A percentile compares a stretch with the other conserved stretches of the same genome.
phyloP scores from a whole-genome alignment of 352 stramenopile genomes.

The Aphanomyces cochlioides region DNA sequence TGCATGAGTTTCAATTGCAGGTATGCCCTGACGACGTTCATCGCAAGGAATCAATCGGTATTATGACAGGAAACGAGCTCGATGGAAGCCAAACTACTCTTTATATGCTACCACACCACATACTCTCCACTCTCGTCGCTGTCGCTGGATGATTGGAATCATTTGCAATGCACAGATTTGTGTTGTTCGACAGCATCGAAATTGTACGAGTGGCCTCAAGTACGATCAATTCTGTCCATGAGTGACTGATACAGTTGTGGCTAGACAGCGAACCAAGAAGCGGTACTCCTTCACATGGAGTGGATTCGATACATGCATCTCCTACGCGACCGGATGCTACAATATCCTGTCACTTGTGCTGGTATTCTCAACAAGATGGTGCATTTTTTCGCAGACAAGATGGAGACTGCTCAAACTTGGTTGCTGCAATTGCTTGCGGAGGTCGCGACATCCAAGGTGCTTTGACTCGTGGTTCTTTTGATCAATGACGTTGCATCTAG shows the following conservation, averaged over 20 bases:
- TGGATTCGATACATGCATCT: slow-evolving; percentile 27
- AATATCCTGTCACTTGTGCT: slow-evolving; percentile 16
- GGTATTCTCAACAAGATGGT: slow-evolving; percentile 9
- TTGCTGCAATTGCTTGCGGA: slow-evolving; percentile 16
- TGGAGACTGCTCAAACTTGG: slow-evolving; percentile 1
- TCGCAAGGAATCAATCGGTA: background rate
- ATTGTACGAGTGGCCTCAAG: slow-evolving; percentile 5
- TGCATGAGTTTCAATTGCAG: slow-evolving; percentile 9
- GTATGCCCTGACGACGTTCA: background rate
- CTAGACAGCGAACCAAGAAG: too few species aligned
- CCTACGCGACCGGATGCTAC: slow-evolving; percentile 25
- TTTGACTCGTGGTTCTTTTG: too few species aligned
- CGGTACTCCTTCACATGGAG: slow-evolving; percentile 19
- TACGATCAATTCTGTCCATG: background rate
- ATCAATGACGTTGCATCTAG: background rate
- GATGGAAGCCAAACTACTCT: slow-evolving; percentile 15
- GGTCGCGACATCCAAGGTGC: slow-evolving; percentile 21
- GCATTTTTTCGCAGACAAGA: slow-evolving; percentile 11
- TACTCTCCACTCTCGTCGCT: slow-evolving; percentile 26
- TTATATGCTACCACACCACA: slow-evolving; percentile 25
- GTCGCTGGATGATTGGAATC: slow-evolving; percentile 25
- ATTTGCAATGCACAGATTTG: slow-evolving; percentile 18
- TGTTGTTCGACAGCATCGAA: slow-evolving; percentile 14
- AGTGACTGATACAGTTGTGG: background rate
- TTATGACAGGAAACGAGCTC: background rate